phyloP scores from a whole-genome alignment of 2,329 filamentous ascomycete species.

The Escovopsis sp. region DNA sequence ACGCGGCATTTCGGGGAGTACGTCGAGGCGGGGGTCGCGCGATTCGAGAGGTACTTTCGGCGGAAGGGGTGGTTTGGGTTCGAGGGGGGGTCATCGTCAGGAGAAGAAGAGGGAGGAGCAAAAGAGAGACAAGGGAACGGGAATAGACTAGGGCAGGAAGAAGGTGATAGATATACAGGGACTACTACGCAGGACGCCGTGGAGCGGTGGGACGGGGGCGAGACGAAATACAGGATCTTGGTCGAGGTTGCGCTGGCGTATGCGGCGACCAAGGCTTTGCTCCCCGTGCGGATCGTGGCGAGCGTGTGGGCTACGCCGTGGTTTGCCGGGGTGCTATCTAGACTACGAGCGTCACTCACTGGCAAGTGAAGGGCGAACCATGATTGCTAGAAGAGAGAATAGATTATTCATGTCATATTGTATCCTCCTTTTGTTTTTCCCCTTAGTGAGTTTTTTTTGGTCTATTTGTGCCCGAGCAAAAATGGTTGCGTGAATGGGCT shows the following conservation, averaged over 20 bases:
- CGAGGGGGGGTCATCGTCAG: too few relatives aligned
- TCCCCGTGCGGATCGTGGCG: slow-evolving; percentile 59
- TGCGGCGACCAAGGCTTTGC: slow-evolving; percentile 70
- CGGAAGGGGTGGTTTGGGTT: slow-evolving; percentile 71
- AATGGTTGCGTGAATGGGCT: neutral
- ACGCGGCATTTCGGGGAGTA: slow-evolving; percentile 32
- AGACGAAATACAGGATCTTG: slow-evolving; percentile 39
- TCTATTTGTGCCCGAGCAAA: neutral
- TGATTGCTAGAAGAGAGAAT: slow-evolving; percentile 4
- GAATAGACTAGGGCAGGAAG: slow-evolving; percentile 7
- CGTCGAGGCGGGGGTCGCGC: slow-evolving; percentile 47
- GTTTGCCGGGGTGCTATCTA: slow-evolving; percentile 59
- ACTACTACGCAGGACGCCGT: slow-evolving; percentile 13
- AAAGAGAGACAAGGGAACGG: too few relatives aligned
- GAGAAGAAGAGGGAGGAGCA: too few relatives aligned
- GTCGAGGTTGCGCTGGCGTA: slow-evolving; percentile 74
- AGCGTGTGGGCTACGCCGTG: slow-evolving; percentile 87
- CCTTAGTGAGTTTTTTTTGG: slow-evolving; percentile 5
- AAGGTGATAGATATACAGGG: neutral
- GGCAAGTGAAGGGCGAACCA: slow-evolving; percentile 7
- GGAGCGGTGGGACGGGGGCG: slow-evolving; percentile 22
- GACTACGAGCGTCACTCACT: slow-evolving; percentile 16
- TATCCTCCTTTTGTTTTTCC: slow-evolving; percentile 10
- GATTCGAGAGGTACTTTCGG: slow-evolving; percentile 63
- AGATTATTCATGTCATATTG: slow-evolving; percentile 7